A percentile compares a stretch with the other conserved stretches of the same genome.
These are phyloP conservation scores for Hortiboletus rubellus DNA, from an alignment of 1,284 basidiomycete species.

Conservation along the genomic window DNA sequence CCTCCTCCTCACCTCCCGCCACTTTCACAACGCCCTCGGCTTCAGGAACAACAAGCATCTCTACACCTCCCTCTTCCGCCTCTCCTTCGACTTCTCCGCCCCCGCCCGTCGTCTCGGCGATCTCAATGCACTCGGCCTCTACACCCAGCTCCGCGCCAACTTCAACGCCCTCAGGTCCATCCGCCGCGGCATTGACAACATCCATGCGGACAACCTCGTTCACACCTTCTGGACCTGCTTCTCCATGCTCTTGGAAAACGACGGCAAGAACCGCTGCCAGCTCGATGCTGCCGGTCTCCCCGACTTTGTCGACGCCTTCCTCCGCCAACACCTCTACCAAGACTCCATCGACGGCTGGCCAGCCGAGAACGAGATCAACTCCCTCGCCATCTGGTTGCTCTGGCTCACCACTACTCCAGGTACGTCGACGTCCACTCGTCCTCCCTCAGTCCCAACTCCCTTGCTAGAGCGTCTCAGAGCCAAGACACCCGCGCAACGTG, in stretches of 20 bases:
- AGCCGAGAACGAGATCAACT: conserved; percentile 45
- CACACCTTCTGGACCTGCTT: conserved; percentile 48
- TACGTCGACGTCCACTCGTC: conserved; percentile 23
- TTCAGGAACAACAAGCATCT: conserved; percentile 44
- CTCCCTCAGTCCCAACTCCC: not conserved
- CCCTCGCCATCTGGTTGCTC: conserved; percentile 61
- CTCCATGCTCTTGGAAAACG: conserved; percentile 72
- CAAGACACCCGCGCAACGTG: conserved; percentile 42
- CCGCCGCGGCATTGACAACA: conserved; percentile 34
- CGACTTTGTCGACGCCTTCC: conserved; percentile 46
- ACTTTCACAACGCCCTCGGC: conserved; percentile 44
- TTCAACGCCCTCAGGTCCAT: conserved; percentile 45
- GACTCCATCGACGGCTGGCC: conserved; percentile 54
- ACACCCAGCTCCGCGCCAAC: conserved; percentile 49
- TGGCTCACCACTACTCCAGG: conserved; percentile 59
- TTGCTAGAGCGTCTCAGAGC: conserved; percentile 47
- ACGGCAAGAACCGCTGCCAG: conserved; percentile 69
- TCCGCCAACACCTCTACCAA: conserved; percentile 48
- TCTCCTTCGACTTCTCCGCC: conserved; percentile 60
- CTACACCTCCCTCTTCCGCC: conserved; percentile 58
- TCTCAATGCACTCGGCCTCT: conserved; percentile 38
- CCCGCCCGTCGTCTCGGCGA: conserved; percentile 51
- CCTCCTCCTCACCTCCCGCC: conserved; percentile 50
- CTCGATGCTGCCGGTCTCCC: conserved; percentile 54
- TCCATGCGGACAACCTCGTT: conserved; percentile 46